Percentiles rank a stretch among this genome's conserved stretches.
Evolutionary conservation across 2,329 filamentous ascomycete species (phyloP).

Genomic region (Fusarium phyllophilum): DNA sequence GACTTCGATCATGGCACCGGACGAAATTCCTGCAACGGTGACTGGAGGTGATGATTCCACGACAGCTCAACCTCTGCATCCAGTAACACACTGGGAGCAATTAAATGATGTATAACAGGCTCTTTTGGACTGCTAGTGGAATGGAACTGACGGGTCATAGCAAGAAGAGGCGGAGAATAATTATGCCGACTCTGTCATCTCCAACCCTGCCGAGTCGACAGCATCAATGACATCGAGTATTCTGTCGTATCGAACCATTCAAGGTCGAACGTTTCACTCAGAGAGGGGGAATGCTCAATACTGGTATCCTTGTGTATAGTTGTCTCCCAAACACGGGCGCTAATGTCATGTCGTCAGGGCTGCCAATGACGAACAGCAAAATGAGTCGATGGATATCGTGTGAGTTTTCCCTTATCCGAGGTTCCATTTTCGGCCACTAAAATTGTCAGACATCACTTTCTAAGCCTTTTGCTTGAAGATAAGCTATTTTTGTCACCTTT

Average conservation of each 20-base stretch:
- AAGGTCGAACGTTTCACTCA: constrained; percentile 27
- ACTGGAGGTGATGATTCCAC: background rate
- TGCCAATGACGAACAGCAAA: constrained; percentile 31
- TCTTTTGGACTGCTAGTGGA: rapidly evolving
- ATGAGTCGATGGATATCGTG: constrained; percentile 33
- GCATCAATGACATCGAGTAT: constrained; percentile 31
- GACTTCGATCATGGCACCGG: background rate
- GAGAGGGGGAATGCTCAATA: constrained; percentile 22
- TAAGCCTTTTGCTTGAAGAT: constrained; percentile 6
- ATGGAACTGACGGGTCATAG: background rate
- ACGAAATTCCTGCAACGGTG: background rate
- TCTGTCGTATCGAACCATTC: constrained; percentile 22
- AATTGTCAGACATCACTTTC: constrained; percentile 13
- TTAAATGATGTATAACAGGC: background rate
- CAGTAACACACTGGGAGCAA: constrained; percentile 7
- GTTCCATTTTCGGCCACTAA: background rate
- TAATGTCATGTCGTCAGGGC: background rate
- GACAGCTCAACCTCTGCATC: background rate
- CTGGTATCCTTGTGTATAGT: background rate
- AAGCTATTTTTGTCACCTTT: constrained; percentile 24
- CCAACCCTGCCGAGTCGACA: constrained; percentile 11
- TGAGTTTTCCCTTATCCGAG: background rate
- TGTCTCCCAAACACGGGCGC: rapidly evolving
- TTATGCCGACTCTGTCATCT: constrained; percentile 16
- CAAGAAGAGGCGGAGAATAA: background rate